phyloP scores from a whole-genome alignment of 768 basidiomycete species.

The Dacryopinax primogenitus region DNA sequence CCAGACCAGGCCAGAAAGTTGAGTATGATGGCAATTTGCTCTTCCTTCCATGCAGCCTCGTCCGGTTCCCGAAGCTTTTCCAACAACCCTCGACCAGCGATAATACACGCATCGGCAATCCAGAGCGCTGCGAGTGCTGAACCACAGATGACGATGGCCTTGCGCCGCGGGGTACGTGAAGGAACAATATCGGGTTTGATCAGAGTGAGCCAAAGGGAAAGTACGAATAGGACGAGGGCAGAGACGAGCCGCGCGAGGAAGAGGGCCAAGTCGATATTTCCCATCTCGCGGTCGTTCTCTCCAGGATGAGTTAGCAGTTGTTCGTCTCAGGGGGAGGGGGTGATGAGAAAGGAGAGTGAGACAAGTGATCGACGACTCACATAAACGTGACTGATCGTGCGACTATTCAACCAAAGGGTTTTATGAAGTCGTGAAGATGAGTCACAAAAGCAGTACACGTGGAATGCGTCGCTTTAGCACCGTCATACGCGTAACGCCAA shows the following conservation, averaged over 20 bases:
- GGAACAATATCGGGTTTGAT: slow-evolving; percentile 51
- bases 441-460: too few relatives aligned
- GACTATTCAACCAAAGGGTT: too few relatives aligned
- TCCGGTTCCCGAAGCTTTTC: slow-evolving; percentile 46
- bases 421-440: too few relatives aligned
- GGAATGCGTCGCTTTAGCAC: too few relatives aligned
- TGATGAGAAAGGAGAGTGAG: too few relatives aligned
- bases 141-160: slow-evolving; percentile 57
- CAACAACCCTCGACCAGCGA: slow-evolving; percentile 53
- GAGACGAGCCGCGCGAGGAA: slow-evolving; percentile 9
- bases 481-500: too few relatives aligned
- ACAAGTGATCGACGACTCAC: too few relatives aligned
- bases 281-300: too few relatives aligned
- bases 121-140: slow-evolving; percentile 59
- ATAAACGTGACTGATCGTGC: too few relatives aligned
- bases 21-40: slow-evolving; percentile 54
- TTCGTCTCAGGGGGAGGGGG: too few relatives aligned
- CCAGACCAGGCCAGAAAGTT: slow-evolving; percentile 72
- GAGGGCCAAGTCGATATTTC: neutral
- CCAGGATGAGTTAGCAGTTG: too few relatives aligned
- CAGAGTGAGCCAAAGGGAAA: slow-evolving; percentile 15
- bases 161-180: slow-evolving; percentile 58
- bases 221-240: slow-evolving; percentile 20
- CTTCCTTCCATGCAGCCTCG: slow-evolving; percentile 16
- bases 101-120: slow-evolving; percentile 62